Evolutionary conservation across 2,329 filamentous ascomycete genomes (phyloP), one percentile per base, ranked within the genome.

Genomic region (Colletotrichum shisoi): DNA sequence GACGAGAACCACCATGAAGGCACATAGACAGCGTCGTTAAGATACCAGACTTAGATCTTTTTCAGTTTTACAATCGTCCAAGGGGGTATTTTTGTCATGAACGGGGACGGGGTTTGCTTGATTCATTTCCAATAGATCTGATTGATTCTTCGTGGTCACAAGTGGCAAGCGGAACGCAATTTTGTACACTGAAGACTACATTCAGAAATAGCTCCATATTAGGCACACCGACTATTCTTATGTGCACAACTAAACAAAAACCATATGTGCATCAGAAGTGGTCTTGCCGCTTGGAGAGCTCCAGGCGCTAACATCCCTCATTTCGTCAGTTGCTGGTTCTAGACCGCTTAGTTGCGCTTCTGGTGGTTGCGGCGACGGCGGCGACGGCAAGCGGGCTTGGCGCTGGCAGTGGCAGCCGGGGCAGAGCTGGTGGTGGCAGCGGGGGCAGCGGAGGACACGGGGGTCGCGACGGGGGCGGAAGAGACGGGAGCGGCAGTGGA

Each of bases 191-290:
- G 54, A 64, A 64, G 34, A 59, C 39, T 67, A 40, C 59, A 56
- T 67, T 60, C 61, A 60, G 49, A 48, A 54, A 42, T 56, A 59
- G 59, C 42, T 64, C 64, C 61, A 59, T 45, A 34, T 34, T 51
- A 54, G 48, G 61, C 64, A 67, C 42, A 59, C 27, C 40, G 42
- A 39, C 62, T 39, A 54, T 42, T 54, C 49, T 64, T 59, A 64
- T 64, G 37, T 64, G 61, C 49, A 64, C 45, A 54, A 27, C 24
- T 21, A 27, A 57, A 64, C 39, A 46, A 9, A 34, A 34, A 34
- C 31, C 31, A 60, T 67, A 67, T 67, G 34, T 67, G 64, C 64
- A 67, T 59, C 40, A 59, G 61, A 64, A 67, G n/a, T 31, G 60
- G 21, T 52, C 24, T 54, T 53, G 8, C 9, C 15, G 49, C 31